Evolutionary conservation across 805 yeast genomes (phyloP), one percentile per base, ranked within the genome.

Genomic region (Lipomyces yamanashiensis): DNA sequence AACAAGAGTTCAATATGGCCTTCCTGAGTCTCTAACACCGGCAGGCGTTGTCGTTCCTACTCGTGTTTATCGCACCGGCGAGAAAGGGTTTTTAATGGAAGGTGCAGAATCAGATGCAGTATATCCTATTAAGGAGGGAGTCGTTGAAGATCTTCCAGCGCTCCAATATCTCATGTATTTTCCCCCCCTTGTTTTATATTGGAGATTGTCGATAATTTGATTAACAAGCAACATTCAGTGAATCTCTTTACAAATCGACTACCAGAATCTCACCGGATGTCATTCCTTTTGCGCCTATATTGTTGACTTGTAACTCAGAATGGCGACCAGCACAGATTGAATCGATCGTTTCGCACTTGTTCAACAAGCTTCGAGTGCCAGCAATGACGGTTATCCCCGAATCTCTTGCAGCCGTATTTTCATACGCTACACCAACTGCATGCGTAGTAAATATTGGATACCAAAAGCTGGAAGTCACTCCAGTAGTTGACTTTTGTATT

Each of bases 21-120:
- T 92, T 34, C 80, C 82, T 34, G 96, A 88, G 70, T 80, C 89
- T 0, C 81, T 90, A 66, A 77, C 88, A 8, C 90, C 95, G 1
- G 96, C 98, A 1, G 83, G 86, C 33, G 84, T 83, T 67, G 84
- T 85, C 61, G 79, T 92, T 36, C 96, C 97, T n/a, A 86, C 97
- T 0, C 80, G 80, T 44, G 96, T 93, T 8, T 89, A 84, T 74
- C 79, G 77, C 57, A 80, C 81, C 66, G 72, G 78, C 10, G 71
- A 74, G 10, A 71, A 78, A 66, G 49, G 33, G 36, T 84, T 75
- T 70, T 76, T 79, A 54, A 75, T 83, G 12, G 72, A 73, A 21
- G 77, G 78, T 34, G 81, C 74, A 39, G 80, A 78, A 36, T 71
- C 77, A 6, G 72, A 73, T 50, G 85, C 80, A 7, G 78, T 92